Evolutionary conservation across 208 protist genomes (phyloP).

Genomic region (Trypanosoma melophagium): DNA sequence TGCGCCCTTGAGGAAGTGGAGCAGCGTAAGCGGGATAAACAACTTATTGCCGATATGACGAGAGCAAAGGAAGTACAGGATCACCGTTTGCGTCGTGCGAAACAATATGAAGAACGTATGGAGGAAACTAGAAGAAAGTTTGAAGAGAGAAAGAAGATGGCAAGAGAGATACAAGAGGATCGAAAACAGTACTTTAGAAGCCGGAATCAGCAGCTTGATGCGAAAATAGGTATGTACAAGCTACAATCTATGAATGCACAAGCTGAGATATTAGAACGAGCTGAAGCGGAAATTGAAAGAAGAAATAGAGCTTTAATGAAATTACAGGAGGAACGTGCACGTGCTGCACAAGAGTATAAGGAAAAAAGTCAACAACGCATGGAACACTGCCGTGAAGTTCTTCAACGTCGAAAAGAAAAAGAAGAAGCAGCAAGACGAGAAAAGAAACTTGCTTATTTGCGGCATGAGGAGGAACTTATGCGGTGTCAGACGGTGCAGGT

Average conservation of each 20-base stretch:
- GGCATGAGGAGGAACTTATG: constrained; percentile 2
- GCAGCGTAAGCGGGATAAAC: constrained; percentile 36
- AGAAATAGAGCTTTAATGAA: constrained; percentile 41
- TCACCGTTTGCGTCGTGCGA: constrained; percentile 38
- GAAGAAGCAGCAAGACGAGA: constrained; percentile 32
- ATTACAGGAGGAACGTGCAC: constrained; percentile 47
- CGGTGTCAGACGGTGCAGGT: background rate
- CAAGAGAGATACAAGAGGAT: constrained; percentile 44
- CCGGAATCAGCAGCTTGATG: constrained; percentile 46
- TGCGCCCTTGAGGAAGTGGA: constrained; percentile 56
- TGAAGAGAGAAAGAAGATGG: constrained; percentile 44
- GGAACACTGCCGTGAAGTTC: constrained; percentile 10
- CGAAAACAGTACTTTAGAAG: constrained; percentile 55
- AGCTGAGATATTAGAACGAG: constrained; percentile 40
- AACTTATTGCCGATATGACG: constrained; percentile 32
- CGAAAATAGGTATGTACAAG: constrained; percentile 39
- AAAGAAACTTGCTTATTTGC: background rate
- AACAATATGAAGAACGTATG: constrained; percentile 34
- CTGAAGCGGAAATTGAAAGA: constrained; percentile 41
- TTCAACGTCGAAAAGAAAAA: constrained; percentile 22
- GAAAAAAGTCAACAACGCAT: constrained; percentile 25
- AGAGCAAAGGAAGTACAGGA: constrained; percentile 36
- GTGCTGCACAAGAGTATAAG: constrained; percentile 31
- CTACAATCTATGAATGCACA: constrained; percentile 43
- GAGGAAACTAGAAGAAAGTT: constrained; percentile 39